Evolutionary conservation across 805 yeast species (phyloP).

Genomic region (Metschnikowia orientalis): DNA sequence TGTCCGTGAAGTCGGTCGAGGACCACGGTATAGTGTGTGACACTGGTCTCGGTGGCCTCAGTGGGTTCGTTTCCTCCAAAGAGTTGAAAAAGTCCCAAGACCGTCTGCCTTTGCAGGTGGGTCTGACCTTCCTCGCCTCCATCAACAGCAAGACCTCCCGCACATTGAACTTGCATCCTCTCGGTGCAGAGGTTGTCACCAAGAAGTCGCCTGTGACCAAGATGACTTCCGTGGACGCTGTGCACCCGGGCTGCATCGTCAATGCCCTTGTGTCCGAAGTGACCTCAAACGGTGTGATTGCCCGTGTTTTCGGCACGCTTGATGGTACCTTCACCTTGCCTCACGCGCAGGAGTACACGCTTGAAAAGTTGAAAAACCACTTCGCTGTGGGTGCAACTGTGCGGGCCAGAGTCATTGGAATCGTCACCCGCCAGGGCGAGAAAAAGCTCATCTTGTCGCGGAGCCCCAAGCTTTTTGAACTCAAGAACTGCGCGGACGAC

Average conservation of each 20-base stretch:
- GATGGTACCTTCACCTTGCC: conserved; percentile 67
- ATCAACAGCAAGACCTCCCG: conserved; percentile 44
- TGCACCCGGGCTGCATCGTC: conserved; percentile 80
- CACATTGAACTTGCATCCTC: conserved; percentile 54
- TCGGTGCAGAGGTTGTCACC: conserved; percentile 41
- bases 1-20: conserved; percentile 71
- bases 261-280: conserved; percentile 66
- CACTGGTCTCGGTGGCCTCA: conserved; percentile 52
- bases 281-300: conserved; percentile 57
- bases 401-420: conserved; percentile 67
- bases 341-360: conserved; percentile 52
- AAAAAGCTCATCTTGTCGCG: conserved; percentile 63
- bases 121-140: conserved; percentile 66
- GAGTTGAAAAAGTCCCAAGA: conserved; percentile 46
- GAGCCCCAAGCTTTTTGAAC: conserved; percentile 48
- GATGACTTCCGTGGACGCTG: conserved; percentile 70
- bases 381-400: conserved; percentile 64
- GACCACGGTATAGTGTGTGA: conserved; percentile 87
- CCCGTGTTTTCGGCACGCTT: conserved; percentile 69
- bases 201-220: conserved; percentile 42
- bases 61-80: conserved; percentile 74
- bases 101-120: conserved; percentile 41
- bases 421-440: conserved; percentile 43
- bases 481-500: conserved; percentile 21
- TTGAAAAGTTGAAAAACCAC: conserved; percentile 51